Evolutionary conservation across 345 rosid genomes (phyloP), one percentile per base, ranked within the genome.

Genomic region (Brassica carinata): DNA sequence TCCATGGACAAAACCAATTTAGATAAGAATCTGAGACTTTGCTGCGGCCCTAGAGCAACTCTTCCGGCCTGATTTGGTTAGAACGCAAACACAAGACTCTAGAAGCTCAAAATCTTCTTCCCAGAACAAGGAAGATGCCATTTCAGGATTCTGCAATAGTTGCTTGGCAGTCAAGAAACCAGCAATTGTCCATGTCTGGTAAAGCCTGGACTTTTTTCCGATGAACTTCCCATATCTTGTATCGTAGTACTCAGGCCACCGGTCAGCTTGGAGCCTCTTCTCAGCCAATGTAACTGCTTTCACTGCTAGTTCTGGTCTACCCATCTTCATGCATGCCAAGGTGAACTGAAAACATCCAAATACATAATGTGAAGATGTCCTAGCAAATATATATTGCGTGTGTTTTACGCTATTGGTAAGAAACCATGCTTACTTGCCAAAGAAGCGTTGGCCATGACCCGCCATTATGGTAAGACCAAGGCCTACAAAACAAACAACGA

Each of bases 401-500:
- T 27, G 17, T 27, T 13, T 63, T 33, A 29, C 36, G 17, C 23
- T 4, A 2, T 65, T 65, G 5, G 2, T 11, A 36, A 5, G 33
- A 65, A 27, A n/a, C 57, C 7, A 40, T 63, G 63, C 89, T 82
- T 84, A 92, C 97, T 89, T 94, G 97, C 99, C 98, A 93, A 9
- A 95, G 89, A 29, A 95, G 91, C 57, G 98, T 91, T 13, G 99
- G 99, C 99, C 97, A 95, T n/a, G 97, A 91, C 69, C 97, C 96
- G 59, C 85, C 96, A 82, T 95, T 95, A 83, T 95, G 99, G 80
- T 95, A 95, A 45, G 98, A 95, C 98, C 99, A 95, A 62, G 98
- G 96, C 82, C 97, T 91, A 87, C 84, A 87, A 29, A 71, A 82
- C 8, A 53, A 45, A 55, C 17, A 78, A 62, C 59, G 64, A 17